A percentile compares a stretch with the other conserved stretches of the same genome.
Evolutionary conservation across 805 yeast species (phyloP).

Genomic region (Candida vaughaniae): DNA sequence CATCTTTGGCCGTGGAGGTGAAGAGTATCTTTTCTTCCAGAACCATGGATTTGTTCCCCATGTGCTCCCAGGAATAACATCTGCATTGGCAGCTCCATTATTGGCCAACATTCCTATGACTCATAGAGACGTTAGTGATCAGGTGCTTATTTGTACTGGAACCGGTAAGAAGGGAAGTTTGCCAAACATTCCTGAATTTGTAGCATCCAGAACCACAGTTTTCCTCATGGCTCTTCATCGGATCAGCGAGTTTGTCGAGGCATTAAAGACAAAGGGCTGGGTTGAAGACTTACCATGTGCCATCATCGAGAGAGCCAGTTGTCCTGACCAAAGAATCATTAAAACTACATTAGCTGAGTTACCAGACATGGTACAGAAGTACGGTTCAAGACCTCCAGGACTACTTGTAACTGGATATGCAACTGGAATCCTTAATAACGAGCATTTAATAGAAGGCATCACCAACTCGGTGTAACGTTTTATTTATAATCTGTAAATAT

Average conservation of each 20-base stretch:
- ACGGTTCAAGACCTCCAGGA: slow-evolving; percentile 93
- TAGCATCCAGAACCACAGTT: slow-evolving; percentile 71
- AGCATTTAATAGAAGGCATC: slow-evolving; percentile 8
- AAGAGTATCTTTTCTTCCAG: slow-evolving; percentile 72
- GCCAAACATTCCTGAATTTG: slow-evolving; percentile 76
- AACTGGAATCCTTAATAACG: slow-evolving; percentile 51
- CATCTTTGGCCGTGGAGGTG: slow-evolving; percentile 95
- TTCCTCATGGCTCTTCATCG: slow-evolving; percentile 91
- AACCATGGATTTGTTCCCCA: slow-evolving; percentile 65
- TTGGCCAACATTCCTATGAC: slow-evolving; percentile 85
- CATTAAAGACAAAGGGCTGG: slow-evolving; percentile 57
- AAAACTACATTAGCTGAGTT: slow-evolving; percentile 68
- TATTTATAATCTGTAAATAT: no score
- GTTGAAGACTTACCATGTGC: slow-evolving; percentile 72
- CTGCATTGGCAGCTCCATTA: slow-evolving; percentile 86
- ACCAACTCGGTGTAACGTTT: slow-evolving; percentile 3
- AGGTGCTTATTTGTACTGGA: slow-evolving; percentile 90
- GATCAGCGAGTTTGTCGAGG: slow-evolving; percentile 53
- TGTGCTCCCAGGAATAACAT: slow-evolving; percentile 86
- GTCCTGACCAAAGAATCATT: slow-evolving; percentile 87
- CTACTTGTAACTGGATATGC: slow-evolving; percentile 78
- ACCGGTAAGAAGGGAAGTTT: slow-evolving; percentile 85
- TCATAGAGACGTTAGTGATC: slow-evolving; percentile 89
- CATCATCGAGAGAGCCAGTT: slow-evolving; percentile 85
- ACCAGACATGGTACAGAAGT: slow-evolving; percentile 68